A percentile compares a stretch with the other conserved stretches of the same genome.
Conservation (phyloP, 495 filamentous ascomycete species). For the Penicillium odoratum region DNA sequence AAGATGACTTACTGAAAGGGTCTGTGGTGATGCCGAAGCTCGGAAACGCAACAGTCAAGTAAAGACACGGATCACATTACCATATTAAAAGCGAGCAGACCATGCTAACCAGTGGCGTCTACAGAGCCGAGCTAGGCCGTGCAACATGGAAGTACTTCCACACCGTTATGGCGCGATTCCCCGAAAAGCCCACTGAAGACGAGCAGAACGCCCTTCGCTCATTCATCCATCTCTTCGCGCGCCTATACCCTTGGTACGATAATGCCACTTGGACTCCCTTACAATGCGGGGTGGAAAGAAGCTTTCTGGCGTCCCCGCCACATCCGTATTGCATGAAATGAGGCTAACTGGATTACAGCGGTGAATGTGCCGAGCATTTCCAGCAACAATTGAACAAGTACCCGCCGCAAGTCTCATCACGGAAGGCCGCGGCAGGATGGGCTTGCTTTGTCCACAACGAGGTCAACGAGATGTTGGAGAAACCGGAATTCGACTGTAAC, state of each 20-base stretch:
- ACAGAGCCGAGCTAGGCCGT: constrained; percentile 82
- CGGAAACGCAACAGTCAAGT: constrained; percentile 83
- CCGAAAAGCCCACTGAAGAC: constrained; percentile 77
- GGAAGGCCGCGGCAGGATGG: constrained; percentile 85
- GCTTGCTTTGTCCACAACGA: constrained; percentile 93
- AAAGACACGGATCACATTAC: constrained; percentile 5
- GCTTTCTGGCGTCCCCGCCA: neutral
- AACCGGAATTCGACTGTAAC: constrained; percentile 81
- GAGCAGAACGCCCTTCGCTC: constrained; percentile 81
- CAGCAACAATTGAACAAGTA: constrained; percentile 75
- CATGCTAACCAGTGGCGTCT: constrained; percentile 7
- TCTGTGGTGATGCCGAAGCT: constrained; percentile 84
- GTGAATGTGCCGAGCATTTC: constrained; percentile 93
- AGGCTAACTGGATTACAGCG: constrained; percentile 51
- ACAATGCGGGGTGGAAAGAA: neutral
- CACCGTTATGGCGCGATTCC: constrained; percentile 93
- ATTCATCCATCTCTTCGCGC: constrained; percentile 86
- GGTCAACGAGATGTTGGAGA: constrained; percentile 84
- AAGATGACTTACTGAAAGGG: constrained; percentile 62
- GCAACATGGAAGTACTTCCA: constrained; percentile 92
- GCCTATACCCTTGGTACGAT: constrained; percentile 80
- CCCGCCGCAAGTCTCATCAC: constrained; percentile 86
- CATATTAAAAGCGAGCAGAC: neutral
- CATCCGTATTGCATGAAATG: neutral
- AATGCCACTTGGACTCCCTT: neutral